Evolutionary conservation across 2,329 filamentous ascomycete species (phyloP).

Genomic region (Botryotinia narcissicola): DNA sequence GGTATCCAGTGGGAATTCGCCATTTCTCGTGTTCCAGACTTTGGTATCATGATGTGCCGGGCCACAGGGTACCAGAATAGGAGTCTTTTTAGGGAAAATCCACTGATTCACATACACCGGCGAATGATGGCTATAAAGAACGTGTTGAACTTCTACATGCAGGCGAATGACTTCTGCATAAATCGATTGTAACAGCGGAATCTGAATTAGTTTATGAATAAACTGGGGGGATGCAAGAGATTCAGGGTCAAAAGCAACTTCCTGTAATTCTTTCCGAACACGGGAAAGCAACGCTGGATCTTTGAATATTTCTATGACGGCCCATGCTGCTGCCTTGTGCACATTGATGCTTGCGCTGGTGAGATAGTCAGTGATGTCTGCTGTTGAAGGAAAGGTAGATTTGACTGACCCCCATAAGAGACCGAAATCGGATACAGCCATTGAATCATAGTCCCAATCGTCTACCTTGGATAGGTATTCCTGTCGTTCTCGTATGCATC

Average conservation of each 20-base stretch:
- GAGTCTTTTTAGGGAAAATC: background rate
- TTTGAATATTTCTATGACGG: conserved; percentile 5
- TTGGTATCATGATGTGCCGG: conserved; percentile 23
- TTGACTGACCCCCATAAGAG: background rate
- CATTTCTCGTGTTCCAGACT: conserved; percentile 37
- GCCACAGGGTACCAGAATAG: background rate
- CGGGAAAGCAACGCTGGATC: background rate
- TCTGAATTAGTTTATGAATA: background rate
- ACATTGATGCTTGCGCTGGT: conserved; percentile 3
- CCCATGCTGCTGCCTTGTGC: background rate
- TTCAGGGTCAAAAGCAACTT: background rate
- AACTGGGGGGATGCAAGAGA: background rate
- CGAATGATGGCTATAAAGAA: background rate
- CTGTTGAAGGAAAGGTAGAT: background rate
- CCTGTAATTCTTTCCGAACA: background rate
- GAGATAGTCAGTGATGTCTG: background rate
- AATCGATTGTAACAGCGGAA: background rate
- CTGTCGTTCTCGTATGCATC: background rate
- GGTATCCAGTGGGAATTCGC: conserved; percentile 34
- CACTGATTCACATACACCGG: background rate
- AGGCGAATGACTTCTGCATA: conserved; percentile 8
- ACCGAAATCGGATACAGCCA: background rate
- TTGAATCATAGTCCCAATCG: background rate
- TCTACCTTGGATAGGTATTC: background rate
- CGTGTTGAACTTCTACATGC: background rate